phyloP scores from a whole-genome alignment of 768 basidiomycete species.

The Ramaria rubella region DNA sequence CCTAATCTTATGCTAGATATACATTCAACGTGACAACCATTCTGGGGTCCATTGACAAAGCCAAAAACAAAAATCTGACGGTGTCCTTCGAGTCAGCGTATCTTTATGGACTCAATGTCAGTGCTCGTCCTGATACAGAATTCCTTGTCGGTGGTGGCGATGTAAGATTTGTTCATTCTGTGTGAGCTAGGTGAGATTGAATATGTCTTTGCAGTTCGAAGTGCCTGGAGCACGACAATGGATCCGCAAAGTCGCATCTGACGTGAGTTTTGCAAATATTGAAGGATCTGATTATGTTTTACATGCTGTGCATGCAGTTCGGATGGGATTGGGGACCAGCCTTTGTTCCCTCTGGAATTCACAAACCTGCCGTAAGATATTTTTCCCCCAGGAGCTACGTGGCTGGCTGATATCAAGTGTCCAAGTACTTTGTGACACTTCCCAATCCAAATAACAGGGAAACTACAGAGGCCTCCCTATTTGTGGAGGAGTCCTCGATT shows the following conservation, averaged over 20 bases:
- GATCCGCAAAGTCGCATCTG: constrained; percentile 45
- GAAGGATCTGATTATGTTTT: not conserved
- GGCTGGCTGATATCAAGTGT: not conserved
- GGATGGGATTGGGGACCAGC: constrained; percentile 63
- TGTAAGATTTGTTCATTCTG: not conserved
- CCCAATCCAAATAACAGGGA: not conserved
- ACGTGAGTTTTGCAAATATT: constrained; percentile 17
- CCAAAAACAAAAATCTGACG: constrained; percentile 37
- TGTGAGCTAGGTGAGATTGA: not conserved
- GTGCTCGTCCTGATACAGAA: constrained; percentile 42
- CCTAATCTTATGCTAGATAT: constrained; percentile 21
- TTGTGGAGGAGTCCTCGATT: constrained; percentile 46
- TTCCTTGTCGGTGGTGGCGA: constrained; percentile 28
- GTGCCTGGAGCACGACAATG: constrained; percentile 43
- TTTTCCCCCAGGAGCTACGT: not conserved
- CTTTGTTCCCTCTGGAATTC: constrained; percentile 49
- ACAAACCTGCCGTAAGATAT: constrained; percentile 38
- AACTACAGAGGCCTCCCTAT: constrained; percentile 25
- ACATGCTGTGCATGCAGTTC: too few species aligned
- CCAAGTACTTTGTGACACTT: constrained; percentile 6
- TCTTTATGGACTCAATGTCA: constrained; percentile 48
- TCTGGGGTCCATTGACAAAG: constrained; percentile 26
- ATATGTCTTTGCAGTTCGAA: constrained; percentile 37
- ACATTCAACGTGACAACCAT: constrained; percentile 43
- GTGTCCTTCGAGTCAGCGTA: constrained; percentile 49